A percentile compares a stretch with the other conserved stretches of the same genome.
phyloP scores from a whole-genome alignment of 306 rosid species.

The Sophora flavescens region DNA sequence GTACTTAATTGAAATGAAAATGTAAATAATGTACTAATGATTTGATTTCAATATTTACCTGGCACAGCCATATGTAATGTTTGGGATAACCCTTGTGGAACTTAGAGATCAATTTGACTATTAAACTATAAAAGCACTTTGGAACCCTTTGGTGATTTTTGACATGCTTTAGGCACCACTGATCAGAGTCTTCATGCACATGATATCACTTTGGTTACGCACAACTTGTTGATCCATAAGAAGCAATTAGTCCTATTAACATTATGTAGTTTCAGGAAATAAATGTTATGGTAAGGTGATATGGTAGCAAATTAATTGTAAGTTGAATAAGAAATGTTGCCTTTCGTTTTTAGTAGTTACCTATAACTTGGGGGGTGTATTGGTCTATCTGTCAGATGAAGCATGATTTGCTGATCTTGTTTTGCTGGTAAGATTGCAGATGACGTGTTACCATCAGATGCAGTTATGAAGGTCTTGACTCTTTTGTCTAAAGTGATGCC shows the following conservation, averaged over 20 bases:
- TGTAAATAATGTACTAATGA: neutral
- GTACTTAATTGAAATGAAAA: neutral
- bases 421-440: slow-evolving; percentile 79
- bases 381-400: slow-evolving; percentile 1
- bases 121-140: slow-evolving; percentile 21
- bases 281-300: neutral
- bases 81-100: slow-evolving; percentile 7
- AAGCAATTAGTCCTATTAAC: neutral
- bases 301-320: neutral
- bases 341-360: neutral
- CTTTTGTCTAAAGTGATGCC: slow-evolving; percentile 73
- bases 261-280: neutral
- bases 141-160: neutral
- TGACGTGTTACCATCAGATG: slow-evolving; percentile 71
- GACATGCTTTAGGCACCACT: neutral
- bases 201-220: neutral
- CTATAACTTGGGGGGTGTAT: slow-evolving; percentile 2
- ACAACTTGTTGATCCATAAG: neutral
- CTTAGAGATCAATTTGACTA: slow-evolving; percentile 1
- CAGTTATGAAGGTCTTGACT: slow-evolving; percentile 62
- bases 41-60: neutral
- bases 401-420: slow-evolving; percentile 56
- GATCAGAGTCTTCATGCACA: neutral
- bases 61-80: slow-evolving; percentile 9
- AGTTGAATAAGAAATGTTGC: slow-evolving; percentile 5